A percentile compares a stretch with the other conserved stretches of the same genome.
Conservation (phyloP, 2,329 filamentous ascomycete genomes). For the Cladosporium sp. region DNA sequence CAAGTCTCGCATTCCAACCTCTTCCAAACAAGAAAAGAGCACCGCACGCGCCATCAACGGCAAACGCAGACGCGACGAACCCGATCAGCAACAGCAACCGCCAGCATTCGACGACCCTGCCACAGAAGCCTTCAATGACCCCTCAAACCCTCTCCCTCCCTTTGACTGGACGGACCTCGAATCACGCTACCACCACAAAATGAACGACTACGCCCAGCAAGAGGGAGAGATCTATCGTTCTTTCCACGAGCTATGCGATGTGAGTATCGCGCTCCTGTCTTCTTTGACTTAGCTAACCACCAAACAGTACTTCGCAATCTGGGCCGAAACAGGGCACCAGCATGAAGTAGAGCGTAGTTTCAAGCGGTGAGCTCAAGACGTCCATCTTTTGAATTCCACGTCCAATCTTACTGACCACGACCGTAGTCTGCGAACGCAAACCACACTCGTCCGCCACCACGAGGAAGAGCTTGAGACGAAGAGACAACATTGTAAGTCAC, state of each 20-base stretch:
- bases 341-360: slow-evolving; percentile 73
- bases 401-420: slow-evolving; percentile 4
- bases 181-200: slow-evolving; percentile 60
- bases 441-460: slow-evolving; percentile 56
- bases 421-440: slow-evolving; percentile 69
- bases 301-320: slow-evolving; percentile 69
- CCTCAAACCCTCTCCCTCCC: slow-evolving; percentile 39
- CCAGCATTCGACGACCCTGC: background rate
- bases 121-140: slow-evolving; percentile 14
- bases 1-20: background rate
- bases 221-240: slow-evolving; percentile 50
- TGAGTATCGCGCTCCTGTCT: slow-evolving; percentile 32
- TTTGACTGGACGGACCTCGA: slow-evolving; percentile 81
- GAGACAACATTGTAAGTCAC: slow-evolving; percentile 72
- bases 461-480: slow-evolving; percentile 44
- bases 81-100: background rate
- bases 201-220: slow-evolving; percentile 58
- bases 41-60: background rate
- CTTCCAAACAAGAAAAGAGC: background rate
- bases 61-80: slow-evolving; percentile 1
- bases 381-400: no score
- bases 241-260: slow-evolving; percentile 53
- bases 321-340: slow-evolving; percentile 67
- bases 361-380: slow-evolving; percentile 57
- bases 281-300: slow-evolving; percentile 13